Percentiles rank a stretch among this genome's conserved stretches.
Evolutionary conservation across 495 filamentous ascomycete species (phyloP).

Genomic region (Rostrohypoxylon terebratum): DNA sequence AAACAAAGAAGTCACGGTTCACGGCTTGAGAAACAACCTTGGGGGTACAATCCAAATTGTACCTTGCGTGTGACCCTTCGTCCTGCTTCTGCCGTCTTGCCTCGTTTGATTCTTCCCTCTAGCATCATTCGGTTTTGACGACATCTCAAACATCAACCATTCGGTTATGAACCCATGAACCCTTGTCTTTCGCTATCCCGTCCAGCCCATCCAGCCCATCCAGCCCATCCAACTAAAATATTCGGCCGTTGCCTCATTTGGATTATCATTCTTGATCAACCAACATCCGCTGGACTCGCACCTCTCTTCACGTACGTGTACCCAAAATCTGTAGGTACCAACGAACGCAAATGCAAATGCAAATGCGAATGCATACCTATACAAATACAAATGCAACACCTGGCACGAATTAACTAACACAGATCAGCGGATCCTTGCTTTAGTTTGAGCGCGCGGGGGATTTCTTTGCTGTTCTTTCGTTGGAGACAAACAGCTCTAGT

Average conservation of each 20-base stretch:
- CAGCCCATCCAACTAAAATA: background rate
- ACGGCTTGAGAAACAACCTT: slow-evolving; percentile 4
- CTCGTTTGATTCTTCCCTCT: slow-evolving; percentile 2
- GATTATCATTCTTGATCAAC: background rate
- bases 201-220: background rate
- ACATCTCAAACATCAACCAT: slow-evolving; percentile 21
- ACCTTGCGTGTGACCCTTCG: slow-evolving; percentile 36
- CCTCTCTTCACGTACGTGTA: slow-evolving; percentile 6
- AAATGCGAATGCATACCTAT: background rate
- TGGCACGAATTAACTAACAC: slow-evolving; percentile 46
- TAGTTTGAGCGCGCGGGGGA: slow-evolving; percentile 33
- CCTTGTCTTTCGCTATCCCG: background rate
- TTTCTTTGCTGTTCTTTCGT: slow-evolving; percentile 37
- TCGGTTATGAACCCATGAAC: slow-evolving; percentile 10
- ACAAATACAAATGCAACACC: slow-evolving; percentile 32
- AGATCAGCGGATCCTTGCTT: slow-evolving; percentile 41
- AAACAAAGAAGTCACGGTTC: slow-evolving; percentile 3
- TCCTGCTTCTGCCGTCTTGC: background rate
- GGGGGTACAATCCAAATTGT: slow-evolving; percentile 20
- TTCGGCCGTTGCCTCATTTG: background rate
- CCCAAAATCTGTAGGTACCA: slow-evolving; percentile 13
- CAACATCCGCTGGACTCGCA: slow-evolving; percentile 1
- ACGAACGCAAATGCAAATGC: background rate
- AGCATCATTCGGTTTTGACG: slow-evolving; percentile 34
- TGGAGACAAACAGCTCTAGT: slow-evolving; percentile 27